phyloP scores from a whole-genome alignment of 1,284 basidiomycete species.

The Hortiboletus rubellus region DNA sequence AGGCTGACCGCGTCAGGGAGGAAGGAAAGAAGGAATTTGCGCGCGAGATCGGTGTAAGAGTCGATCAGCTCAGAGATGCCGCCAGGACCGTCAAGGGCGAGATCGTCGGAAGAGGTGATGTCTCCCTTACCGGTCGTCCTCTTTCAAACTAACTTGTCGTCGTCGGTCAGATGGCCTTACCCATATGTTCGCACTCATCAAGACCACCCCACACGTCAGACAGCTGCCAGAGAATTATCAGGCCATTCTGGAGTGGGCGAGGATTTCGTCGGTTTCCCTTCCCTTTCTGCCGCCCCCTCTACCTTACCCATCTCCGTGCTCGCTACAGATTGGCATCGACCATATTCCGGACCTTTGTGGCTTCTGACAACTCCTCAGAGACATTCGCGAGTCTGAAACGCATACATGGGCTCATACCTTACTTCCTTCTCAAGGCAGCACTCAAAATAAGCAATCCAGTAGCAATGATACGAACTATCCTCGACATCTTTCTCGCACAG shows the following conservation, averaged over 20 bases:
- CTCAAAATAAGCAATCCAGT: conserved; percentile 95
- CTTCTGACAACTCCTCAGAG: conserved; percentile 91
- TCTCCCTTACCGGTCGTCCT: background rate
- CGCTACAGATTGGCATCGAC: conserved; percentile 80
- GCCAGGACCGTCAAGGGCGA: conserved; percentile 91
- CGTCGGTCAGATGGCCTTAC: conserved; percentile 75
- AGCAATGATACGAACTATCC: conserved; percentile 87
- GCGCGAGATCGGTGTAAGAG: conserved; percentile 82
- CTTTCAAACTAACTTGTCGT: conserved; percentile 10
- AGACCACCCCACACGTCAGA: conserved; percentile 74
- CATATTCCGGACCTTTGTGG: conserved; percentile 93
- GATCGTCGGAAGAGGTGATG: conserved; percentile 75
- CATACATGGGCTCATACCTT: conserved; percentile 96
- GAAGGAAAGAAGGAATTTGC: conserved; percentile 87
- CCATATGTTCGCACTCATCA: conserved; percentile 86
- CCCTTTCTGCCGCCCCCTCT: conserved; percentile 10
- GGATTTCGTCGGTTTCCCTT: conserved; percentile 76
- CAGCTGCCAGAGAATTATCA: conserved; percentile 85
- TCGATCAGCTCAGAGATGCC: conserved; percentile 84
- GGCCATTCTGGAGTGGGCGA: conserved; percentile 93
- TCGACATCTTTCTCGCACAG: conserved; percentile 97
- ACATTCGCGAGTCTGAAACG: conserved; percentile 87
- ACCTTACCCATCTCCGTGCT: conserved; percentile 12
- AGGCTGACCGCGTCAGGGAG: conserved; percentile 88
- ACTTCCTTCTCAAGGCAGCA: conserved; percentile 92